Conservation (phyloP, 2,329 filamentous ascomycete genomes). For the Pyrenophora seminiperda region DNA sequence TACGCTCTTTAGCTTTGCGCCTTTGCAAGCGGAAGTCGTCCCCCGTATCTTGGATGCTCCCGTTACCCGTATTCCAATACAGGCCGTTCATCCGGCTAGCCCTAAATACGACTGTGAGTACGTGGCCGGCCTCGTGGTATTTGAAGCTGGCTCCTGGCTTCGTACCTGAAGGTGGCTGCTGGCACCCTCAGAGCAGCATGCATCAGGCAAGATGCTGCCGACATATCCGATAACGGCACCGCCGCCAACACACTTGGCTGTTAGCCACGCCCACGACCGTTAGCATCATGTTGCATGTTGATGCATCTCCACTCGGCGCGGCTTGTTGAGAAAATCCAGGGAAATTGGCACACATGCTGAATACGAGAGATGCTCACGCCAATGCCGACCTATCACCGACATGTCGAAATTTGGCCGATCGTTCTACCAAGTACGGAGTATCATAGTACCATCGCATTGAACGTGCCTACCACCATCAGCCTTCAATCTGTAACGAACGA, state of each 20-base stretch:
- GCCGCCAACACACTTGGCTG: too few species aligned
- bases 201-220: too few species aligned
- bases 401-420: constrained; percentile 4
- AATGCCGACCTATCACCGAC: neutral
- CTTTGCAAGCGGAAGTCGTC: constrained; percentile 2
- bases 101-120: neutral
- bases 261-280: neutral
- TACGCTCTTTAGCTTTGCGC: neutral
- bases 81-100: constrained; percentile 3
- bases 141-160: too few species aligned
- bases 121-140: too few species aligned
- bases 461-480: neutral
- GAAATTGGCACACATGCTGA: constrained; percentile 10
- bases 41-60: neutral
- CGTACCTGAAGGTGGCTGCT: too few species aligned
- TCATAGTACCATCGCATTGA: neutral
- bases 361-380: neutral
- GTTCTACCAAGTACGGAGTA: too few species aligned
- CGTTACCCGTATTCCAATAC: constrained; percentile 15
- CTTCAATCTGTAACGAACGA: neutral
- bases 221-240: too few species aligned
- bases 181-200: too few species aligned
- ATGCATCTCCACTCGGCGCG: constrained; percentile 1
- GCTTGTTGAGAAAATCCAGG: neutral
- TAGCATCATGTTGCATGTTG: constrained; percentile 6